Evolutionary conservation across 202 grass and related monocot genomes (phyloP).

Genomic region (Zizania palustris): DNA sequence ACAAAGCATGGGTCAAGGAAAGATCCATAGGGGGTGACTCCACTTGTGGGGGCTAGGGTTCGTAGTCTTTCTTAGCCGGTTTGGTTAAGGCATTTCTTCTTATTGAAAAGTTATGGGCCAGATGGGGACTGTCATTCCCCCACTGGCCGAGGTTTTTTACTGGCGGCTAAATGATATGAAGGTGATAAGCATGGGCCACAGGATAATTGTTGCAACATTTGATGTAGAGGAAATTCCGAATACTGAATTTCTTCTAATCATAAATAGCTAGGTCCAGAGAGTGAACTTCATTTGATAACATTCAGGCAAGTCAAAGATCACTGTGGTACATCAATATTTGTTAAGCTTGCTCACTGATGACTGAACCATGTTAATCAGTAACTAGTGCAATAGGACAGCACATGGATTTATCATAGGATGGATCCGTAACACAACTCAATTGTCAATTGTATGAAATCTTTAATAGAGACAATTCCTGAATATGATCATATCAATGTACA

Average conservation of each 20-base stretch:
- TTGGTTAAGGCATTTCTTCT: no score
- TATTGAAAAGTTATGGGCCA: not conserved
- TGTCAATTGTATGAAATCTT: not conserved
- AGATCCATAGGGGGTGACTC: no score
- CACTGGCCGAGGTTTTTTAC: no score
- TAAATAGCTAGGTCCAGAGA: not conserved
- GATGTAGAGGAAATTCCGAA: not conserved
- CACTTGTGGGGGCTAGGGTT: no score
- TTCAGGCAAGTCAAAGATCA: not conserved
- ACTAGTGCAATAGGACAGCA: no score
- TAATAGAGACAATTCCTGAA: no score
- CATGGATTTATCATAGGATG: not conserved
- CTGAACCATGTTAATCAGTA: not conserved
- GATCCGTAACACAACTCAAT: not conserved
- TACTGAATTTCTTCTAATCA: not conserved
- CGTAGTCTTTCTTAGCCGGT: no score
- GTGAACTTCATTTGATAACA: not conserved
- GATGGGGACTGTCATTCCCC: no score
- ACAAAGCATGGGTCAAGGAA: no score
- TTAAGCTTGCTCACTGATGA: not conserved
- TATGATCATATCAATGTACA: no score
- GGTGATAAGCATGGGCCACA: not conserved
- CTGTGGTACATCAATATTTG: slow-evolving; percentile 9
- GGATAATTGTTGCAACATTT: not conserved
- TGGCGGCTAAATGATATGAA: not conserved